Evolutionary conservation across 371 early-diverging fungal genomes (phyloP), one percentile per base, ranked within the genome.

Genomic region (Funneliformis caledonium): DNA sequence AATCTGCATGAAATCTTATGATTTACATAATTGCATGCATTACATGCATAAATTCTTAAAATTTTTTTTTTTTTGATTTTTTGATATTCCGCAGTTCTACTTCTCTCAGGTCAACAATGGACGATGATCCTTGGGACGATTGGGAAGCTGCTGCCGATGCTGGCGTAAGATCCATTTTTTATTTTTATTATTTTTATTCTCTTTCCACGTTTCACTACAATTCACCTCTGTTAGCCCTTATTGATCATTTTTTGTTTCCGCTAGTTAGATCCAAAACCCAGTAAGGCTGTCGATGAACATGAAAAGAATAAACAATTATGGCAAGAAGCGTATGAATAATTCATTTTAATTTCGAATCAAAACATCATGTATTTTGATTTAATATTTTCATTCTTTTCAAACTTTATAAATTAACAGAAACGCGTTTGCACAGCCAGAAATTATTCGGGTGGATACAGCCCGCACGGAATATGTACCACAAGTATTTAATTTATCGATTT

Each of bases 81-180:
- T 14, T 56, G 7, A 56, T 37, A 37, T 52, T 56, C 56, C 56
- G 56, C 56, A 56, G 56, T 56, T 52, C 19, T 56, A 16, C 19
- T 65, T 65, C 33, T 12, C n/a, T 11, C 12, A 33, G 14, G 37
- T 65, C 33, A 33, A 33, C 33, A 72, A 72, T 72, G 72, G 31
- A 9, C 31, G 75, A 52, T 3, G 85, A 86, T 70, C 86, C 86
- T 52, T 86, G 85, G 86, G 85, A 86, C 80, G 86, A 86, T 80
- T 85, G 86, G 86, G 86, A 86, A 81, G 81, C 84, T 62, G 86
- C 85, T 50, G 85, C 86, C 42, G 86, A 85, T 79, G 86, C 86
- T 52, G 84, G 82, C 26, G 86, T 85, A 83, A 80, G 74, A 69
- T 42, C 19, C 19, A 6, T 33, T 56, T 65, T 31, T 10, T 64